Base-by-base conservation (phyloP, 441 rosid species). In the Gossypium trilobum region DNA sequence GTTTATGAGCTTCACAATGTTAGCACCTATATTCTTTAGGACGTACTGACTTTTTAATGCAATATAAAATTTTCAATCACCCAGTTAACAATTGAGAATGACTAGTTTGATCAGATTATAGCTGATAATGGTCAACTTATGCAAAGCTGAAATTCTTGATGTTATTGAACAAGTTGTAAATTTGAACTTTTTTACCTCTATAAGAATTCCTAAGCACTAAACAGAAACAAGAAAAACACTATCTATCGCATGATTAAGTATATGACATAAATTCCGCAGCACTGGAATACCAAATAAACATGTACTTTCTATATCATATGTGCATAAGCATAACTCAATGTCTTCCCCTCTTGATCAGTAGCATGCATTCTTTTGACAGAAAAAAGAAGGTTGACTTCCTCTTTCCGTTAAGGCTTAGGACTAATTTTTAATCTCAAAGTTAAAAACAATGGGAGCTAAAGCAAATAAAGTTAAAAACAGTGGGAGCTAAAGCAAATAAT, bases 391-490 rank as follows among this genome's bases (percentile, higher is more conserved):
- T 69, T 16, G 46, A 51, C 54, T 42, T 44, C 17, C 61, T 29
- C 25, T 54, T 44, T 58, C 73, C 68, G 8, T 23, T 48, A 36
- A 70, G 68, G 42, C 48, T 10, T 54, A 33, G 11, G 44, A 11
- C 33, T 36, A 51, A 4, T 13, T 71, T 44, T 58, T 19, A 14
- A 71, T 44, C 20, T 64, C 60, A 57, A 29, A 20, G 4, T 73
- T 79, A 20, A 39, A 23, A 65, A 39, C 23, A 60, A 50, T n/a
- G 51, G 50, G 39, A 59, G 58, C 39, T 39, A 51, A 67, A 51
- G 23, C 22, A 52, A 51, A 59, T 25, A 69, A 64, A 20, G 4
- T 73, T 79, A n/a, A 39, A 23, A 65, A 39, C 22, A 60, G 42
- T n/a, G 51, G 39, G 29, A 59, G 58, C 39, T 39, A 51, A 67